Evolutionary conservation across 1,139 yeast genomes (phyloP).

Genomic region (Eremothecium coryli): DNA sequence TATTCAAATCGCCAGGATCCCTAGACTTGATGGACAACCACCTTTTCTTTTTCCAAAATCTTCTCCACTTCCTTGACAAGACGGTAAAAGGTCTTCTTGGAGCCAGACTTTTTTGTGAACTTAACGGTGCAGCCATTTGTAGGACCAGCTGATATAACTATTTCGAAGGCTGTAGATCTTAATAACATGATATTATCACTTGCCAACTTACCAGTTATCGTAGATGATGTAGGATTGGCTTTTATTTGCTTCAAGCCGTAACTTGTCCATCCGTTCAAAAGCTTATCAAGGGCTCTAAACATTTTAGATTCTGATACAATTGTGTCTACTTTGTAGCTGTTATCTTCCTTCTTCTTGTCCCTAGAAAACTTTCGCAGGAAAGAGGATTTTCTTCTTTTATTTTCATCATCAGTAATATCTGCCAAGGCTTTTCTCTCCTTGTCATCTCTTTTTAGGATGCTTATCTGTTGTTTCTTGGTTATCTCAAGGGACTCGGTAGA

Average conservation of each 20-base stretch:
- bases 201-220: constrained; percentile 52
- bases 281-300: constrained; percentile 54
- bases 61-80: constrained; percentile 43
- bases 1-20: not conserved
- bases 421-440: constrained; percentile 10
- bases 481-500: not conserved
- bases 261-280: constrained; percentile 58
- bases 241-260: constrained; percentile 56
- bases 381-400: constrained; percentile 19
- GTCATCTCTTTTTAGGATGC: not conserved
- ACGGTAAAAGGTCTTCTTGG: constrained; percentile 54
- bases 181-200: constrained; percentile 53
- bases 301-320: constrained; percentile 38
- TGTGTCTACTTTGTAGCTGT: constrained; percentile 21
- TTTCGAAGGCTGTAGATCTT: constrained; percentile 56
- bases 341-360: constrained; percentile 26
- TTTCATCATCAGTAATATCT: constrained; percentile 13
- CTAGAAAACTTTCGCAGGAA: constrained; percentile 57
- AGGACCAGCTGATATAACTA: constrained; percentile 36
- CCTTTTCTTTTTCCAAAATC: constrained; percentile 37
- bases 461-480: constrained; percentile 1
- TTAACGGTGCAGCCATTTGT: constrained; percentile 39
- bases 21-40: no score
- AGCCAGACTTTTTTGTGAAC: constrained; percentile 54
- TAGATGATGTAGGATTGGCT: constrained; percentile 37